Base-by-base conservation (phyloP, 345 rosid genomes). In the Aegle marmelos region DNA sequence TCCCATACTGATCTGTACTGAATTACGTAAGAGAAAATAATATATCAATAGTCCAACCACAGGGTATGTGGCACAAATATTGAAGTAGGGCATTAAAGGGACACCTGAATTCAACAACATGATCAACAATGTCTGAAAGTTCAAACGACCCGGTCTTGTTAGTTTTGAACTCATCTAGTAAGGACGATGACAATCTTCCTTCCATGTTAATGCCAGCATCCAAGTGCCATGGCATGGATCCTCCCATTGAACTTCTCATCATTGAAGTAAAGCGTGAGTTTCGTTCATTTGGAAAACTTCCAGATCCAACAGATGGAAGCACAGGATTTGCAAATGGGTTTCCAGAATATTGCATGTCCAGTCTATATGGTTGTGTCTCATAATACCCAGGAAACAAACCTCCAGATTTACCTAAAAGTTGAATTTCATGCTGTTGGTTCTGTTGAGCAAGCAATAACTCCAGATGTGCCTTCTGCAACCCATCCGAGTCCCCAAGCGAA, bases 1-100 rank as follows among this genome's bases (percentile, higher is more conserved):
- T 94, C 58, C 99, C 98, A 63, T 91, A 89, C 83, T 91, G 98
- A 91, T 96, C 99, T 81, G 78, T 87, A 84, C 99, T 96, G 98
- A 91, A 88, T 59, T 25, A 59, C 74, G 61, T 4, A 79, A 72
- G 19, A 74, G 54, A 5, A 74, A 66, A 75, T 25, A 74, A 73
- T 45, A 68, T 37, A 45, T 80, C 50, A 64, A 60, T 33, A 82
- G 56, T 70, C 58, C 31, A 66, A 58, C 27, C 14, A 67, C 67
- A 21, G 4, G 30, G 64, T 13, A 34, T 81, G 77, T 34, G 39
- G 75, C 72, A 68, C 66, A 70, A 39, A 78, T 72, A 76, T 28
- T 61, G 76, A 64, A 59, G 64, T 37, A 65, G 69, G 37, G 34
- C 66, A 78, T 73, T 39, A 62, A 19, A 57, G 27, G 48, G 50